These are phyloP conservation scores for Sparassis latifolia DNA, from an alignment of 1,284 basidiomycete species.

Conservation along the genomic window DNA sequence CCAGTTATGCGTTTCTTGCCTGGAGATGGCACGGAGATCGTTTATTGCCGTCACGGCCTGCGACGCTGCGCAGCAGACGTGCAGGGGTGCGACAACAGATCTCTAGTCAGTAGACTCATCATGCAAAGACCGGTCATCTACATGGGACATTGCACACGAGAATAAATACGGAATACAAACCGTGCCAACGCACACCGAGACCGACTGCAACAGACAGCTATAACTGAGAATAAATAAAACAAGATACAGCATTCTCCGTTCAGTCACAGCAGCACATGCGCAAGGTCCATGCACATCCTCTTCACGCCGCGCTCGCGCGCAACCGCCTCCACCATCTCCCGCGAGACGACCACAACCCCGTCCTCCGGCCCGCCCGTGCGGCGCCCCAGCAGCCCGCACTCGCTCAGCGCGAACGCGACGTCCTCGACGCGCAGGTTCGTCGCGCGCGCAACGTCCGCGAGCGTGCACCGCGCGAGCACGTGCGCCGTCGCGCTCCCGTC, in stretches of 20 bases:
- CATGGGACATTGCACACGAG: too few species aligned
- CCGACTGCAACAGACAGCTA: too few species aligned
- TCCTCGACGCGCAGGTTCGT: conserved; percentile 85
- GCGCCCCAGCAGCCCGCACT: conserved; percentile 69
- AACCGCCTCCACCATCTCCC: conserved; percentile 68
- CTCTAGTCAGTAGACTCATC: too few species aligned
- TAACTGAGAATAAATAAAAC: too few species aligned
- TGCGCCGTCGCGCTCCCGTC: conserved; percentile 67
- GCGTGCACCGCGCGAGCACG: conserved; percentile 56
- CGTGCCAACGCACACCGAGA: too few species aligned
- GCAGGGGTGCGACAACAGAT: too few species aligned
- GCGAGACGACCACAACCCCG: conserved; percentile 51
- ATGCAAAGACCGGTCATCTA: too few species aligned
- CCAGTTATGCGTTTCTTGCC: too few species aligned
- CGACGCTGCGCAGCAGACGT: too few species aligned
- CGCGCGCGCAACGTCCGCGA: conserved; percentile 69
- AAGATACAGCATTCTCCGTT: background rate
- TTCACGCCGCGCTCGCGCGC: conserved; percentile 60
- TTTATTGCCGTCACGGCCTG: too few species aligned
- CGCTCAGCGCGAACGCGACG: conserved; percentile 80
- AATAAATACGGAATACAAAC: too few species aligned
- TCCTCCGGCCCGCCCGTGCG: conserved; percentile 16
- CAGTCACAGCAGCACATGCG: conserved; percentile 41
- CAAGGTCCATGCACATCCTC: conserved; percentile 50
- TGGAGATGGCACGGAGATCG: too few species aligned